Evolutionary conservation across 768 basidiomycete species (phyloP).

Genomic region (Lentinula sp.): DNA sequence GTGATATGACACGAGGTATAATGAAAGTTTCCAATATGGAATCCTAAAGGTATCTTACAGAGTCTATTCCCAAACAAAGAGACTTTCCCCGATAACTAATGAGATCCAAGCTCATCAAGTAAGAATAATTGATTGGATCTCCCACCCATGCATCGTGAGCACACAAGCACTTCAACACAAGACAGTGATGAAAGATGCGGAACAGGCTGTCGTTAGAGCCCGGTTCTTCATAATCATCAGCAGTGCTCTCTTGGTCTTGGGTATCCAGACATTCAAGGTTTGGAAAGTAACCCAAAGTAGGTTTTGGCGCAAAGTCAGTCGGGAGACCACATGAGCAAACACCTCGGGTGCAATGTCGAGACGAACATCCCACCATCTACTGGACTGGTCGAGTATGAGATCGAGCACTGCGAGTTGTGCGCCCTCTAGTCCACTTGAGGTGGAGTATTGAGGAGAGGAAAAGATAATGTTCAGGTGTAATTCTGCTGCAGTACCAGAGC

Average conservation of each 20-base stretch:
- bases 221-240: background rate
- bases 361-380: background rate
- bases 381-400: background rate
- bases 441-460: background rate
- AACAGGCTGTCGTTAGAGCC: background rate
- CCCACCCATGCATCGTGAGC: background rate
- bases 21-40: background rate
- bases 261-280: background rate
- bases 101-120: background rate
- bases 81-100: background rate
- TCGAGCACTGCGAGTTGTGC: background rate
- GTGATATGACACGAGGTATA: background rate
- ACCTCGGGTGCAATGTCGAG: background rate
- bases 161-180: background rate
- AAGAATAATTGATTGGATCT: background rate
- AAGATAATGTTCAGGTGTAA: background rate
- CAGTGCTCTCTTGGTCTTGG: background rate
- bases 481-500: background rate
- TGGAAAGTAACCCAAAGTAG: background rate
- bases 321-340: background rate
- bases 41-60: slow-evolving; percentile 62
- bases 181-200: background rate
- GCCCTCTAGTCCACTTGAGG: background rate
- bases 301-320: background rate
- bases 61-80: slow-evolving; percentile 73